phyloP scores from a whole-genome alignment of 1,139 yeast genomes.

The Yamadazyma diospyri region DNA sequence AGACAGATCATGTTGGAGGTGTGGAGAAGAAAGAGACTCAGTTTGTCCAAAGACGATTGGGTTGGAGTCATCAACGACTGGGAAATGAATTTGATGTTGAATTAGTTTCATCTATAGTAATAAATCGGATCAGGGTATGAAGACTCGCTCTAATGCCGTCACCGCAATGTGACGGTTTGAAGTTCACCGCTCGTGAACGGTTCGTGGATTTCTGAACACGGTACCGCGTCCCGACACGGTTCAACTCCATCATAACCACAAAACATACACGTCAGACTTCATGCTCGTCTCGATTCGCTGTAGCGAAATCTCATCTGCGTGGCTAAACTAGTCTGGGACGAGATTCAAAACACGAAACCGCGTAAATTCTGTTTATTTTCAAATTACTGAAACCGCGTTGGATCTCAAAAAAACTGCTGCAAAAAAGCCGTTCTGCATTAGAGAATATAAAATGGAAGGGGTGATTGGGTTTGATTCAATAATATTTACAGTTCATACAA shows the following conservation, averaged over 20 bases:
- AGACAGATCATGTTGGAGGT: conserved; percentile 82
- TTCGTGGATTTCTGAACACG: neutral
- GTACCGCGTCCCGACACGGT: conserved; percentile 3
- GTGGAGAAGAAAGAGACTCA: conserved; percentile 69
- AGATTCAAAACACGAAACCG: conserved; percentile 1
- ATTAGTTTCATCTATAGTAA: conserved; percentile 20
- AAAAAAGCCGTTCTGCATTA: conserved; percentile 3
- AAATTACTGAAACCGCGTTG: conserved; percentile 4
- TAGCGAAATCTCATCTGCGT: too few species aligned
- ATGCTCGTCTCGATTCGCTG: too few species aligned
- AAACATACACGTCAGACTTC: too few species aligned
- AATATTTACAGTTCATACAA: conserved; percentile 5
- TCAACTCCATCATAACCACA: too few species aligned
- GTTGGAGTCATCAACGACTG: conserved; percentile 75
- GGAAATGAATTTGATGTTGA: conserved; percentile 81
- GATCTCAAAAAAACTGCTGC: conserved; percentile 3
- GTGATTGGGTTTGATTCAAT: neutral
- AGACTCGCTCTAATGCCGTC: neutral
- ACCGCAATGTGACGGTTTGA: neutral
- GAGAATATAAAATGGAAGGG: conserved; percentile 4
- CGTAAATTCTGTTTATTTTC: conserved; percentile 1
- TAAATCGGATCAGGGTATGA: neutral
- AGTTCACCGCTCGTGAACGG: neutral
- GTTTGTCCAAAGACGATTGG: conserved; percentile 67
- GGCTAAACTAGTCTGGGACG: too few species aligned